A percentile compares a stretch with the other conserved stretches of the same genome.
Conservation (phyloP, 2,329 filamentous ascomycete species). For the Ceratocystis lukuohia region DNA sequence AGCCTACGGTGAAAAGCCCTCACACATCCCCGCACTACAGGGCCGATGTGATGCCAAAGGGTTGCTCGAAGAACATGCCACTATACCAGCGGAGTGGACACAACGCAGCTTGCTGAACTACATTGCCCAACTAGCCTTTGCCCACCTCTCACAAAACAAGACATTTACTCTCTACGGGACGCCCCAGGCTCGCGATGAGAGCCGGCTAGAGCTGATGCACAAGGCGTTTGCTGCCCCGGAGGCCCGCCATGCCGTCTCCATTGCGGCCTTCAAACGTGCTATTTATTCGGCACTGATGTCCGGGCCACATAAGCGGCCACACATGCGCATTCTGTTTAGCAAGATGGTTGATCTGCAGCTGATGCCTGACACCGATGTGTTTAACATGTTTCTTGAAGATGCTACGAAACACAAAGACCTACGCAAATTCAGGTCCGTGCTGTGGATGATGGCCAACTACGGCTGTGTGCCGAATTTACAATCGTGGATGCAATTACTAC, state of each 20-base stretch:
- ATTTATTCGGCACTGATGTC: constrained; percentile 30
- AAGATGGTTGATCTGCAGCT: constrained; percentile 29
- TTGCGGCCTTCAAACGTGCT: constrained; percentile 32
- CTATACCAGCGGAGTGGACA: constrained; percentile 32
- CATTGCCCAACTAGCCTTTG: constrained; percentile 30
- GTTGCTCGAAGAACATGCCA: constrained; percentile 27
- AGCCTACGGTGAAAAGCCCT: constrained; percentile 12
- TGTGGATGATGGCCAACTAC: constrained; percentile 31
- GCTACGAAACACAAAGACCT: constrained; percentile 31
- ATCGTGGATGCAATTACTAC: constrained; percentile 38
- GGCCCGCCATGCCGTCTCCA: constrained; percentile 28
- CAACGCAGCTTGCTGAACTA: constrained; percentile 31
- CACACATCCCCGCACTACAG: constrained; percentile 23
- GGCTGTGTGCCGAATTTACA: constrained; percentile 31
- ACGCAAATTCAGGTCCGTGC: constrained; percentile 30
- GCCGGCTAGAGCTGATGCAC: constrained; percentile 30
- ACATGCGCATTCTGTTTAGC: constrained; percentile 27
- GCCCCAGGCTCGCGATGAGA: constrained; percentile 28
- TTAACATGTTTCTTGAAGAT: constrained; percentile 35
- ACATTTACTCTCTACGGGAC: constrained; percentile 28
- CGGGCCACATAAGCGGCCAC: constrained; percentile 23
- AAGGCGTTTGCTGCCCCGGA: constrained; percentile 29
- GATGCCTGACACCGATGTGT: constrained; percentile 34
- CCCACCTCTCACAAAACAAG: constrained; percentile 27
- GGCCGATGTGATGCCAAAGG: constrained; percentile 21